These are phyloP conservation scores for Leptomonas pyrrhocoris DNA, from an alignment of 208 protist genomes.

Conservation along the genomic window DNA sequence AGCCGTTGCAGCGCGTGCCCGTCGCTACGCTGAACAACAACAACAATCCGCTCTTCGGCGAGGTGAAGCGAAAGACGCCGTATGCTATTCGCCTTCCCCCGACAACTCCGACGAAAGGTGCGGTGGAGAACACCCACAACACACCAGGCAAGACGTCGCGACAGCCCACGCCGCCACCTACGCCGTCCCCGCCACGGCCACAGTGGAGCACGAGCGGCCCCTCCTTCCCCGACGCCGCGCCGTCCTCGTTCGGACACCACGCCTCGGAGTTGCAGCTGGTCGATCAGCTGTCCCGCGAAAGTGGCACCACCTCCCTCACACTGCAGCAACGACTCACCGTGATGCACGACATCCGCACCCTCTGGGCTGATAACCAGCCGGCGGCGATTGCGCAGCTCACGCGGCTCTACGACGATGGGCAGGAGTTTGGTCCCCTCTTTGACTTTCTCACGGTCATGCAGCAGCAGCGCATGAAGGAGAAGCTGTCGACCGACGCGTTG, in stretches of 20 bases:
- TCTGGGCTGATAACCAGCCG: conserved; percentile 61
- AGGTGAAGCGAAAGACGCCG: conserved; percentile 4
- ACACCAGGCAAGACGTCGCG: neutral
- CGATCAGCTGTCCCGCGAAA: conserved; percentile 36
- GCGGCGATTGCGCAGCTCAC: conserved; percentile 60
- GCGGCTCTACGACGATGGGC: conserved; percentile 44
- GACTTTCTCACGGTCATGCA: conserved; percentile 80
- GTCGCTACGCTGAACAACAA: conserved; percentile 17
- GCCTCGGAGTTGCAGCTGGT: conserved; percentile 37
- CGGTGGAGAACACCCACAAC: conserved; percentile 6
- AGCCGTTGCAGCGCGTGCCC: conserved; percentile 16
- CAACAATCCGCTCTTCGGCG: conserved; percentile 14
- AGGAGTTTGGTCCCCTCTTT: conserved; percentile 61
- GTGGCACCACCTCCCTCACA: conserved; percentile 32
- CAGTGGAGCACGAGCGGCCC: conserved; percentile 10
- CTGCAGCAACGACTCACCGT: conserved; percentile 59
- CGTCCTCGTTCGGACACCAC: conserved; percentile 3
- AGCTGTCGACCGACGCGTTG: conserved; percentile 52
- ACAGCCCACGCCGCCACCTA: neutral
- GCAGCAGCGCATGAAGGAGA: conserved; percentile 76
- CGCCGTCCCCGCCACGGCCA: conserved; percentile 12
- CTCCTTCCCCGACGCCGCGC: conserved; percentile 18
- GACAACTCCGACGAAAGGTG: neutral
- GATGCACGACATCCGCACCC: conserved; percentile 46
- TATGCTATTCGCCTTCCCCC: neutral